phyloP scores from a whole-genome alignment of 305 asterid species.

The Nicotiana rustica region DNA sequence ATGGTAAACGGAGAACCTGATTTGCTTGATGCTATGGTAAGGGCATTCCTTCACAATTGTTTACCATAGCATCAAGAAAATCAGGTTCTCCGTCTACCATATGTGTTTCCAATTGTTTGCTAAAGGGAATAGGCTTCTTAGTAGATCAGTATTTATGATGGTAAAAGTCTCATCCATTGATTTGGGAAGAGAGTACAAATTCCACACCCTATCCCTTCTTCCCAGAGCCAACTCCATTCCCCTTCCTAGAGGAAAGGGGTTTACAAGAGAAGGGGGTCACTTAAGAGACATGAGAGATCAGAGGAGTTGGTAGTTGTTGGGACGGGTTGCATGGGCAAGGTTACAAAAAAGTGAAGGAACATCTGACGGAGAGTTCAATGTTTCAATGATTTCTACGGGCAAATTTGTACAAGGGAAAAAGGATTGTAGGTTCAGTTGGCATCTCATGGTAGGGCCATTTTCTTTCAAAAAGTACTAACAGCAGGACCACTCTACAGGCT shows the following conservation, averaged over 20 bases:
- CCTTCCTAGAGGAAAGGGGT: background rate
- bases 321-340: background rate
- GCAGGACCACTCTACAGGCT: background rate
- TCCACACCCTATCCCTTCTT: background rate
- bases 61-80: background rate
- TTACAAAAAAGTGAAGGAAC: slow-evolving; percentile 21
- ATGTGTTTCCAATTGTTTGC: background rate
- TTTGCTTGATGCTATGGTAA: background rate
- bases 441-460: background rate
- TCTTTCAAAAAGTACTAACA: background rate
- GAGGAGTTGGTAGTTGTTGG: background rate
- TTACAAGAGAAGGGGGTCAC: background rate
- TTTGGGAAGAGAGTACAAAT: background rate
- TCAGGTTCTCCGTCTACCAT: background rate
- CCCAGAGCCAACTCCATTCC: slow-evolving; percentile 22
- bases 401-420: background rate
- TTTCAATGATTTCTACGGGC: slow-evolving; percentile 16
- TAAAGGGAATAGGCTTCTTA: background rate
- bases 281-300: background rate
- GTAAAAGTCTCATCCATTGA: slow-evolving; percentile 2
- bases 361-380: slow-evolving; percentile 26
- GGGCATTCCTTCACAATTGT: background rate
- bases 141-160: slow-evolving; percentile 2
- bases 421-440: slow-evolving; percentile 9
- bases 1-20: background rate